Evolutionary conservation across 192 early-diverging fungal species (phyloP).

Genomic region (Backusella psychrophila): DNA sequence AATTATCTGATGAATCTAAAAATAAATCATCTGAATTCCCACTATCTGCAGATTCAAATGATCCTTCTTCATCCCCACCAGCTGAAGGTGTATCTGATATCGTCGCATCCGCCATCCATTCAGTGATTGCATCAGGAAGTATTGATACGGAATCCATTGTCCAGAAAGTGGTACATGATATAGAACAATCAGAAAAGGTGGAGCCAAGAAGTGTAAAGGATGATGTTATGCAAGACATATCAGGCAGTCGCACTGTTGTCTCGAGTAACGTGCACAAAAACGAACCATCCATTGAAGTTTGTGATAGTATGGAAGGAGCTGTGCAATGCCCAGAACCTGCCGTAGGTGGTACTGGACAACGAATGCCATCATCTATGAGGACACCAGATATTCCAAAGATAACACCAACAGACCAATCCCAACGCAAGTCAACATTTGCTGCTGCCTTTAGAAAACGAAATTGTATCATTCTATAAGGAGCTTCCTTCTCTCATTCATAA

Average conservation of each 20-base stretch:
- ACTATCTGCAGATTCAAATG: neutral
- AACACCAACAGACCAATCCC: neutral
- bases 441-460: neutral
- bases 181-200: neutral
- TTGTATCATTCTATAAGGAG: neutral
- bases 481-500: neutral
- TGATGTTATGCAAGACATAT: neutral
- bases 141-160: neutral
- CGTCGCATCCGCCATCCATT: neutral
- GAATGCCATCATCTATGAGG: neutral
- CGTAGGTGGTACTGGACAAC: neutral
- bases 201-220: neutral
- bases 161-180: neutral
- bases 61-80: neutral
- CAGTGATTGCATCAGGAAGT: neutral
- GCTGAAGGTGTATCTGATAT: neutral
- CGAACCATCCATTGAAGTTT: neutral
- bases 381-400: neutral
- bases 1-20: neutral
- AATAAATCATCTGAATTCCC: constrained; percentile 1
- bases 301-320: neutral
- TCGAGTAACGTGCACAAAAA: constrained; percentile 1
- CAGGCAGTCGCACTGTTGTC: neutral
- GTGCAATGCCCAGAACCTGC: neutral
- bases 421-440: neutral